Evolutionary conservation across 495 filamentous ascomycete genomes (phyloP), one percentile per base, ranked within the genome.

Genomic region (Penicillium mononematosum): DNA sequence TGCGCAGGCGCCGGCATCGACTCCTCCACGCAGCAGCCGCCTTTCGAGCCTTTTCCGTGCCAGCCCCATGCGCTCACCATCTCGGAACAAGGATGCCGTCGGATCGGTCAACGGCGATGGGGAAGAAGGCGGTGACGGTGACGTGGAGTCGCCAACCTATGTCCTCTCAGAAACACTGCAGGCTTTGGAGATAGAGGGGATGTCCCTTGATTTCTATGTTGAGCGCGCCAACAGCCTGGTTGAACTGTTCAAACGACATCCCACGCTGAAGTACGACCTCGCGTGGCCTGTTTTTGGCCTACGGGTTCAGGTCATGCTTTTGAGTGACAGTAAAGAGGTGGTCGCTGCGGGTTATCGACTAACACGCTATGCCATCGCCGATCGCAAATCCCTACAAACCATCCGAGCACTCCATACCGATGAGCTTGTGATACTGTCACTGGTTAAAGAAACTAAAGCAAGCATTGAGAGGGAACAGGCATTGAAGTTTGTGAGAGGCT

Each of bases 401-500:
- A 96, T 98, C 58, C 87, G 95, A 45, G 76, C 81, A 20, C 72
- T 98, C 24, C 88, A 96, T 56, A 97, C 93, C 3, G 94, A 98
- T 68, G 90, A 92, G 64, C 78, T 98, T 25, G 92, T 96, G 7
- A 91, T 95, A 50, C 72, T 92, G 67, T 96, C 94, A 8, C 80
- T 98, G 25, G 88, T 92, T 58, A 97, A 97, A 67, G 92, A 97
- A 66, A 88, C 90, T 67, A 97, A 96, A 67, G 88, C 93, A 11
- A 94, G 91, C 67, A 90, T 98, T 44, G 94, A 98, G 74, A 85
- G 94, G 45, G 94, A 98, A 69, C 94, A 98, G 72, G 94, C 94
- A 1, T 71, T 98, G 60, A 98, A 98, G 68, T 97, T 98, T 72
- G 89, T 97, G 24, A 83, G 94, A 55, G 90, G 92, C 7, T 98